phyloP scores from a whole-genome alignment of 257 asterid species.

The Vinca minor region DNA sequence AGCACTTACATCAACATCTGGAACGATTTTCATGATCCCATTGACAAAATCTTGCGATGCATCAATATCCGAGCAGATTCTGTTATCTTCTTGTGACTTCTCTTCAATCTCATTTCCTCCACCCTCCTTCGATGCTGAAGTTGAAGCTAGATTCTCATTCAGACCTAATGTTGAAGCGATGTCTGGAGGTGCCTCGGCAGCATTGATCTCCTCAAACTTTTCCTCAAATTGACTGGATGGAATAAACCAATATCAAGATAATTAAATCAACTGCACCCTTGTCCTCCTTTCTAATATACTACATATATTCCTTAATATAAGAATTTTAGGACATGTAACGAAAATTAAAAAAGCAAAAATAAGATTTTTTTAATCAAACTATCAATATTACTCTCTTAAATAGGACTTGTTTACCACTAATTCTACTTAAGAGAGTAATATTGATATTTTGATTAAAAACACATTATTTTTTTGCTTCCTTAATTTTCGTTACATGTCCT shows the following conservation, averaged over 20 bases:
- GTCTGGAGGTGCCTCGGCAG: slow-evolving; percentile 40
- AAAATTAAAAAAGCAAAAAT: too few species aligned
- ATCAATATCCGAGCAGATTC: slow-evolving; percentile 43
- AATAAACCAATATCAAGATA: neutral
- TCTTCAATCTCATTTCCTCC: slow-evolving; percentile 36
- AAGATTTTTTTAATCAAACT: too few species aligned
- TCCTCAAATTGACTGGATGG: slow-evolving; percentile 66
- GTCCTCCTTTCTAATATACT: too few species aligned
- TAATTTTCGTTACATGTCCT: too few species aligned
- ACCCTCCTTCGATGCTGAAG: slow-evolving; percentile 31
- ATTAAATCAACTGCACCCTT: too few species aligned
- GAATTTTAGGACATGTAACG: too few species aligned
- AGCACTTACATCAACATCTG: slow-evolving; percentile 81
- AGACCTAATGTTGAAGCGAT: slow-evolving; percentile 47
- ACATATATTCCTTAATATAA: too few species aligned
- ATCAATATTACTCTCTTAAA: too few species aligned
- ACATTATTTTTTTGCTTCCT: too few species aligned
- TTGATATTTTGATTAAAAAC: too few species aligned
- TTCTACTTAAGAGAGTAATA: too few species aligned
- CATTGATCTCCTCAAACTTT: slow-evolving; percentile 53
- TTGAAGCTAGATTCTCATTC: slow-evolving; percentile 35
- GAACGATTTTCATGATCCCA: slow-evolving; percentile 81
- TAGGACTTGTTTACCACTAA: too few species aligned
- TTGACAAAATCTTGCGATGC: slow-evolving; percentile 62
- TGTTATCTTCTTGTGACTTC: slow-evolving; percentile 42